phyloP scores from a whole-genome alignment of 2,329 filamentous ascomycete genomes.

The Lachnellula subtilissima region DNA sequence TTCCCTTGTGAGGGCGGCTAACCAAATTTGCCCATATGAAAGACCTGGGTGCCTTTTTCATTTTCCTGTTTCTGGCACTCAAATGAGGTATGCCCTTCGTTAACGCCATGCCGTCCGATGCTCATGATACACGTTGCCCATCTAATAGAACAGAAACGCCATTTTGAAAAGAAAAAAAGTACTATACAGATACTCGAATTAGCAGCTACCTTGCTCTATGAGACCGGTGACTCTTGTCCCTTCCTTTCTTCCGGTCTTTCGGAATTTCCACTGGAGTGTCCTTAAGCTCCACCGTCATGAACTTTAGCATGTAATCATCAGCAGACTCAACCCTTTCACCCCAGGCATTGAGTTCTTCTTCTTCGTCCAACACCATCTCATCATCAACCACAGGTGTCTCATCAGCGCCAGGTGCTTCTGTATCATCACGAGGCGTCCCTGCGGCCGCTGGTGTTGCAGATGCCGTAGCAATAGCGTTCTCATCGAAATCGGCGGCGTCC shows the following conservation, averaged over 20 bases:
- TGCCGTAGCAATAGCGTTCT: constrained; percentile 44
- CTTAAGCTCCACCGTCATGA: constrained; percentile 60
- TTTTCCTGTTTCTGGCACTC: constrained; percentile 4
- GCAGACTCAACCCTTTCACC: constrained; percentile 55
- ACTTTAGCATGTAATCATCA: constrained; percentile 70
- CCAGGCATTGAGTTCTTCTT: constrained; percentile 54
- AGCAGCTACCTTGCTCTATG: constrained; percentile 24
- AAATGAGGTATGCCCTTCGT: neutral
- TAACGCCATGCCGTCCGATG: constrained; percentile 10
- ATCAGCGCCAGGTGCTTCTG: constrained; percentile 40
- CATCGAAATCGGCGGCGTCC: constrained; percentile 80
- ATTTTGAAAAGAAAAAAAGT: constrained; percentile 4
- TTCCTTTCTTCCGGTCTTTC: constrained; percentile 52
- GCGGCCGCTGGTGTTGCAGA: constrained; percentile 26
- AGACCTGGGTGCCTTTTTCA: neutral
- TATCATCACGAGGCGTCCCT: constrained; percentile 26
- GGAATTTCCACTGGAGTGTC: constrained; percentile 58
- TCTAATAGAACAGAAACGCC: constrained; percentile 20
- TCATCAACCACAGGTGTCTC: constrained; percentile 20
- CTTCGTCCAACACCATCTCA: constrained; percentile 29
- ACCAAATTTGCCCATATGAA: neutral
- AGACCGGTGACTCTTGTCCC: constrained; percentile 25
- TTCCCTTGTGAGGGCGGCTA: neutral
- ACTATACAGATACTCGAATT: constrained; percentile 19
- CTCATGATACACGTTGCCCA: constrained; percentile 19